These are phyloP conservation scores for Penicillium sp. DNA, from an alignment of 2,329 filamentous ascomycete genomes.

Conservation along the genomic window DNA sequence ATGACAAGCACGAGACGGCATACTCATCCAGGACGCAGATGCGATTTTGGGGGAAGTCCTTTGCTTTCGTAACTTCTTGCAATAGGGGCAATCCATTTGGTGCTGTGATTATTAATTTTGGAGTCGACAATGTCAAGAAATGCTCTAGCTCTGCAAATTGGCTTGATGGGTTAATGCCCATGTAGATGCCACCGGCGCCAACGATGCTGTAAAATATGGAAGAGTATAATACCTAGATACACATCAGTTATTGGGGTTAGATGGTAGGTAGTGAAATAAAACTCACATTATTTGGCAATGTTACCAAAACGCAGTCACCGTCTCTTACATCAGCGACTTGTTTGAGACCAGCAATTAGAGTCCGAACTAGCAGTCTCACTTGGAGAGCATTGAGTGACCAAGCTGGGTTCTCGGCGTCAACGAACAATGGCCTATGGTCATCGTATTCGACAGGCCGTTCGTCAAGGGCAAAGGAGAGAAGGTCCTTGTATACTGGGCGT, in stretches of 20 bases:
- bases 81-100: slow-evolving; percentile 31
- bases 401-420: slow-evolving; percentile 39
- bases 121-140: slow-evolving; percentile 41
- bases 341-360: slow-evolving; percentile 39
- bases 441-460: slow-evolving; percentile 31
- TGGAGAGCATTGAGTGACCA: slow-evolving; percentile 33
- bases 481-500: slow-evolving; percentile 29
- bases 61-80: slow-evolving; percentile 15
- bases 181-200: slow-evolving; percentile 47
- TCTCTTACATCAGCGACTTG: slow-evolving; percentile 30
- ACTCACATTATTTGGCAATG: slow-evolving; percentile 38
- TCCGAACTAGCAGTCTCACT: slow-evolving; percentile 32
- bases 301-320: slow-evolving; percentile 43
- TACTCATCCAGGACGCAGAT: slow-evolving; percentile 15
- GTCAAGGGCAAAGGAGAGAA: slow-evolving; percentile 40
- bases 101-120: slow-evolving; percentile 46
- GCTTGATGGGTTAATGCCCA: slow-evolving; percentile 50
- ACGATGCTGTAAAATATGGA: slow-evolving; percentile 38
- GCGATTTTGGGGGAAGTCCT: slow-evolving; percentile 9
- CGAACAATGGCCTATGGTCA: slow-evolving; percentile 36
- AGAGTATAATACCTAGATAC: slow-evolving; percentile 35
- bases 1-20: slow-evolving; percentile 6
- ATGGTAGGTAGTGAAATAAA: neutral
- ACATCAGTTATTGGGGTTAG: neutral
- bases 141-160: slow-evolving; percentile 47